Evolutionary conservation across 495 filamentous ascomycete species (phyloP), one percentile per base, ranked within the genome.

Genomic region (Pyrenula massariospora): DNA sequence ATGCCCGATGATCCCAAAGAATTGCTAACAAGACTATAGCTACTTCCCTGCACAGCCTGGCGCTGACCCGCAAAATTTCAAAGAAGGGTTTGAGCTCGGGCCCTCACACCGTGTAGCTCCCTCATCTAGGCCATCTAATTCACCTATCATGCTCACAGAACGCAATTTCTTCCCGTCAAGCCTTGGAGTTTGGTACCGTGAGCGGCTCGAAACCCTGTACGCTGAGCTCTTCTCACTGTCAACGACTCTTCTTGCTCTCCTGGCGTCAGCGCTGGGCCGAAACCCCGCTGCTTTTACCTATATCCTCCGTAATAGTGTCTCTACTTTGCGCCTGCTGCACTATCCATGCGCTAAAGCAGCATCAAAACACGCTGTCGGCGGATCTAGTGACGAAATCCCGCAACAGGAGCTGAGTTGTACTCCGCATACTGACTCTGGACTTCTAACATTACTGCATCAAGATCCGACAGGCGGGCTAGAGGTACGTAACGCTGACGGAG

Each of bases 11-110:
- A 22, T 15, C 11, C 10, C 3, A 21, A 20, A 42, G 31, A 42
- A 15, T 5, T 42, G 22, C 51, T 56, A 47, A 54, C 12, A 25
- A 47, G 52, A 42, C 31, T 31, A 50, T 58, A 72, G 68, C 54
- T 70, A 74, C 61, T 76, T 76, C 49, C 73, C 74, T 12, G 62
- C 67, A 5, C 71, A 74, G 58, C 62, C 63, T 1, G 62, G 65
- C 24, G 49, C 59, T 15, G 60, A 58, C 48, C 57, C 60, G 20
- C 70, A 72, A 54, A 75, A 75, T 47, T 62, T 75, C 21, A 77
- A 76, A 59, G 73, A 76, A 61, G 73, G 73, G 1, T 76, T 78
- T 59, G 74, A 77, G 55, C 68, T 74, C 25, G 74, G 74, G 12
- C 65, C 68, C 15, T 47, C 60, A 22, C n/a, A 55, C 1, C 55